A percentile compares a stretch with the other conserved stretches of the same genome.
Conservation (phyloP, 2,329 filamentous ascomycete species). For the Monosporascus cannonballus region DNA sequence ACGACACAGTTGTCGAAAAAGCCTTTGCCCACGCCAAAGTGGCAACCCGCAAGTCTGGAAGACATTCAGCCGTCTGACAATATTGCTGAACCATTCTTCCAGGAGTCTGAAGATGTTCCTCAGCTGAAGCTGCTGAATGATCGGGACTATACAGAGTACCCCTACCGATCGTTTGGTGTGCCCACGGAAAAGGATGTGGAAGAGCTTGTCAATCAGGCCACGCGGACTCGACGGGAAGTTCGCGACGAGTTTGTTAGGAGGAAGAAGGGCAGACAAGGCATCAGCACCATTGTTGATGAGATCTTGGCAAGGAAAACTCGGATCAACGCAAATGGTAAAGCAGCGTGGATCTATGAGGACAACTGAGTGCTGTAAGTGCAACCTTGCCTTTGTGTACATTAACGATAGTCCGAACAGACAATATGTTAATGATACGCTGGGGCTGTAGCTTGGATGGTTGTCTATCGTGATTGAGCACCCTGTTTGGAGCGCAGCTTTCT, state of each 20-base stretch:
- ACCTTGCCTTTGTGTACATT: conserved; percentile 10
- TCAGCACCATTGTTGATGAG: conserved; percentile 62
- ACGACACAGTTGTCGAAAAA: conserved; percentile 65
- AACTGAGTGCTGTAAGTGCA: not conserved
- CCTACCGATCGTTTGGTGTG: conserved; percentile 62
- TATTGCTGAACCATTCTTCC: conserved; percentile 65
- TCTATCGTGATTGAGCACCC: not conserved
- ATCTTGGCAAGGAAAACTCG: conserved; percentile 59
- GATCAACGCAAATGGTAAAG: conserved; percentile 37
- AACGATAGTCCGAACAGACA: conserved; percentile 2
- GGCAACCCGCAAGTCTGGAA: conserved; percentile 69
- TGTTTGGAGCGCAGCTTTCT: too few species aligned
- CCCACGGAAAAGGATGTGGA: conserved; percentile 63
- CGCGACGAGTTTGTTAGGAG: conserved; percentile 55
- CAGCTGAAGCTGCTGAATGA: conserved; percentile 56
- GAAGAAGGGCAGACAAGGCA: conserved; percentile 61
- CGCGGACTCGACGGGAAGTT: conserved; percentile 48
- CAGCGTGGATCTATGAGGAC: conserved; percentile 28
- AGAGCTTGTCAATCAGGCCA: conserved; percentile 33
- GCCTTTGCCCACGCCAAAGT: conserved; percentile 52
- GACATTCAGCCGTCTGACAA: conserved; percentile 51
- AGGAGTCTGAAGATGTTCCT: conserved; percentile 34
- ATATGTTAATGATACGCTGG: conserved; percentile 1
- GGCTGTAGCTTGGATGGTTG: not conserved
- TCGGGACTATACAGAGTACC: conserved; percentile 66